A percentile compares a stretch with the other conserved stretches of the same genome.
Conservation (phyloP, 2,329 filamentous ascomycete species). For the Escovopsis weberi region DNA sequence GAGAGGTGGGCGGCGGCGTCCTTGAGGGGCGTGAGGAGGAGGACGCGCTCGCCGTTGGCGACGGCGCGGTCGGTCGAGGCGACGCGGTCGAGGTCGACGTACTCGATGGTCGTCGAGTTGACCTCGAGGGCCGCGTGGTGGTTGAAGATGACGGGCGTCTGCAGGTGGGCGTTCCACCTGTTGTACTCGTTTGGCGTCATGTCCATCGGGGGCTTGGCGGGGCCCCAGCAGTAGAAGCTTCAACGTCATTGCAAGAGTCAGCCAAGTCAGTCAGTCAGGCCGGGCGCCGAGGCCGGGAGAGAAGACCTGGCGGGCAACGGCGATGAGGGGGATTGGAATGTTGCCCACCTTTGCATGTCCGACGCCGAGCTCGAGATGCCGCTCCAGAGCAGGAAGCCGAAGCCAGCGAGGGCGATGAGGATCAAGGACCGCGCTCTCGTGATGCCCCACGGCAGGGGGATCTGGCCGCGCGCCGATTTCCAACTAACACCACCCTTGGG, state of each 20-base stretch:
- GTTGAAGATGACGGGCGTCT: conserved; percentile 93
- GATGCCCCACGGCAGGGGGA: conserved; percentile 59
- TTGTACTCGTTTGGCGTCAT: conserved; percentile 87
- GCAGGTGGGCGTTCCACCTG: conserved; percentile 75
- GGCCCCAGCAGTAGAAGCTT: conserved; percentile 96
- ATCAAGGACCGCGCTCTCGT: conserved; percentile 68
- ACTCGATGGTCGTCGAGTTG: conserved; percentile 64
- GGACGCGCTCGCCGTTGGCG: conserved; percentile 69
- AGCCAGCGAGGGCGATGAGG: conserved; percentile 52
- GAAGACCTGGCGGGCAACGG: no score
- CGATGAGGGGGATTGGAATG: background rate
- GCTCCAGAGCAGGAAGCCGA: conserved; percentile 76
- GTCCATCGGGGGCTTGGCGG: conserved; percentile 86
- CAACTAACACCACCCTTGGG: conserved; percentile 82
- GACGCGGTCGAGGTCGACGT: conserved; percentile 74
- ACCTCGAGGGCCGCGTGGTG: conserved; percentile 78
- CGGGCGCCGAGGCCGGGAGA: no score
- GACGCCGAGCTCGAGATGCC: conserved; percentile 65
- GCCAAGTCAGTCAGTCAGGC: background rate
- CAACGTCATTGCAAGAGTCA: conserved; percentile 3
- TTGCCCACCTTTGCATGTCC: conserved; percentile 75
- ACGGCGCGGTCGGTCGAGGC: conserved; percentile 66
- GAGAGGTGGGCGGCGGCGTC: conserved; percentile 71
- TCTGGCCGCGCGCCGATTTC: conserved; percentile 71
- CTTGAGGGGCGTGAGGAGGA: conserved; percentile 85